A percentile compares a stretch with the other conserved stretches of the same genome.
These are phyloP conservation scores for Roridomyces roridus DNA, from an alignment of 768 basidiomycete genomes.

Conservation along the genomic window DNA sequence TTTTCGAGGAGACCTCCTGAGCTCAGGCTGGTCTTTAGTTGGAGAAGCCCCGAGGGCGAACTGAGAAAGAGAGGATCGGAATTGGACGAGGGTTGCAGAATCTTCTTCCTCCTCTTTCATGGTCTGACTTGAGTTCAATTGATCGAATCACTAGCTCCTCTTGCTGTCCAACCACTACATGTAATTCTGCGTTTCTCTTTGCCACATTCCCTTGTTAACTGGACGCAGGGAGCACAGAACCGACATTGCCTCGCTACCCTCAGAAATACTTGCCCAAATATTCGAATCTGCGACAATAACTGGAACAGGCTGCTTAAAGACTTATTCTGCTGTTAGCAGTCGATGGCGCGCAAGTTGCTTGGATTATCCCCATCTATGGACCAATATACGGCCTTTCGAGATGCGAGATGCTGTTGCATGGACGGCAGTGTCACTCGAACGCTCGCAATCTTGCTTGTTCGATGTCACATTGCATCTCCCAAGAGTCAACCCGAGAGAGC, in stretches of 20 bases:
- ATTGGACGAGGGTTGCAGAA: not conserved
- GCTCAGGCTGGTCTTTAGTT: not conserved
- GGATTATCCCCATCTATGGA: conserved; percentile 22
- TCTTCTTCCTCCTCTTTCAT: not conserved
- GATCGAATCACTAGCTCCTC: too few relatives aligned
- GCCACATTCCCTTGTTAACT: too few relatives aligned
- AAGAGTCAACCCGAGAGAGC: not conserved
- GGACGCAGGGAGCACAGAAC: conserved; percentile 2
- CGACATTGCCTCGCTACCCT: not conserved
- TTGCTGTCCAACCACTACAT: too few relatives aligned
- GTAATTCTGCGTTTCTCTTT: too few relatives aligned
- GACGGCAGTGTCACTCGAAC: conserved; percentile 13
- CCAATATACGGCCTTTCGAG: conserved; percentile 9
- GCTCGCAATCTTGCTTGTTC: conserved; percentile 25
- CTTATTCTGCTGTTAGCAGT: conserved; percentile 11
- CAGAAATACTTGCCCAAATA: conserved; percentile 19
- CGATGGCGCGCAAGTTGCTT: conserved; percentile 13
- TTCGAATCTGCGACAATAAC: conserved; percentile 9
- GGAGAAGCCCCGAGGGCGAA: conserved; percentile 10
- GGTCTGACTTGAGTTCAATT: too few relatives aligned
- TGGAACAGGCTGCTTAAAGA: conserved; percentile 7
- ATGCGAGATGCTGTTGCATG: conserved; percentile 5
- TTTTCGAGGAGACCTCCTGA: conserved; percentile 18
- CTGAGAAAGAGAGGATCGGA: conserved; percentile 9
- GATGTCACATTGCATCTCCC: conserved; percentile 16